Base-by-base conservation (phyloP, 1,139 yeast species). In the Maudiozyma humilis region DNA sequence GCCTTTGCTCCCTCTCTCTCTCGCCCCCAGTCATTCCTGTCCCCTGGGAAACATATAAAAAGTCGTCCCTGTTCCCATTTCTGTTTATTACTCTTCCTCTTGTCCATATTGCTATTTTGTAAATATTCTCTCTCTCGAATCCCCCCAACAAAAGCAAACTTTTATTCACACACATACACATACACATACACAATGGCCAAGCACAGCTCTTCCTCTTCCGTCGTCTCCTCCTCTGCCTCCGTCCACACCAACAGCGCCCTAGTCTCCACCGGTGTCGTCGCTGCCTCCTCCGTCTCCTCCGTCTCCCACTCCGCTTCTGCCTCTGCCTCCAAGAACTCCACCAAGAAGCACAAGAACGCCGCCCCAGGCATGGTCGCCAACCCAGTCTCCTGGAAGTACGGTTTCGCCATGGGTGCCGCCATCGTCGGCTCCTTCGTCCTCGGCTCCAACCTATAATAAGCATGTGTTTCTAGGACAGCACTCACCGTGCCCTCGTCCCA, bases 301-400 rank as follows among this genome's bases (percentile, higher is more conserved):
- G 43, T 48, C 14, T 41, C 52, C 29, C 44, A 51, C 33, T 18
- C 38, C 23, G 29, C 49, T 39, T 17, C 46, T n/a, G 19, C 47
- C 32, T 23, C 45, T 18, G 27, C 32, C 8, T n/a, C 48, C 25
- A 38, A 30, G 29, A 40, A 35, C 50, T 30, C 45, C 42, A 36
- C 52, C 25, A 38, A 50, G 35, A 41, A 46, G 13, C 41, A 40
- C 20, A 35, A 48, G 27, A 53, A 48, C 38, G 56, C 53, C 20
- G 60, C 59, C 32, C 46, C 55, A 29, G 54, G 53, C 40, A 42
- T 53, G 46, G 55, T 56, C 25, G 64, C 60, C 44, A 56, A 57
- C 55, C 64, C 64, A 47, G 43, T 60, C 44, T 57, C 61, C 38
- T 59, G 62, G 62, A 60, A 60, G 44, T 55, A 50, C 47, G 63